Base-by-base conservation (phyloP, 2,329 filamentous ascomycete genomes). In the Botrytis hyacinthi region DNA sequence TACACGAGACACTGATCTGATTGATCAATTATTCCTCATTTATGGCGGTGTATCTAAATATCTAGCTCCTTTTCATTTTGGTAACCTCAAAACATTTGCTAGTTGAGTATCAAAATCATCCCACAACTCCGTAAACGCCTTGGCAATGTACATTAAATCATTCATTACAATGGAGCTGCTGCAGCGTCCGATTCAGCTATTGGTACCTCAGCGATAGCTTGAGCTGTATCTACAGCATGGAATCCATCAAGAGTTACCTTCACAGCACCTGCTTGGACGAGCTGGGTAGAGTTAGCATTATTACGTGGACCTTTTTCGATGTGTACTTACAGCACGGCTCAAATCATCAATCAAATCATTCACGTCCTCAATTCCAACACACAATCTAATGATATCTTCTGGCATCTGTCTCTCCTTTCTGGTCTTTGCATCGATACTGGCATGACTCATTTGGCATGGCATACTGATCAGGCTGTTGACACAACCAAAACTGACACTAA, bases 371-470 rank as follows among this genome's bases (percentile, higher is more conserved):
- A 99, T 99, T 63, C 96, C 96, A 62, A 99, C 94, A 81, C 96
- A 99, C 72, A 99, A 84, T 73, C 96, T 89, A 79, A 99, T 98
- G 75, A 99, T 92, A 82, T 99, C 96, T 84, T 99, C 96, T 18
- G 96, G 96, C 90, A 99, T 92, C 77, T 95, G 91, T 76, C 95
- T 89, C 84, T 97, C 94, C 79, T 90, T 87, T 78, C 96, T 87
- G 70, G 95, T 98, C 85, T 97, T 97, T 74, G 94, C 93, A 81
- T 98, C 96, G 80, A 99, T 99, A 81, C 94, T 97, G 57, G 96
- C 96, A 83, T 99, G 96, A 84, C 95, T 98, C 97, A 99, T 99
- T 80, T 95, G 94, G 84, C 96, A 99, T 14, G 96, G 95, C 95
- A 99, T 98, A 85, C 95, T 98, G 83, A 99, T 99, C 82, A 99